Conservation (phyloP, 768 basidiomycete genomes). For the Leccinum pellstonianum region DNA sequence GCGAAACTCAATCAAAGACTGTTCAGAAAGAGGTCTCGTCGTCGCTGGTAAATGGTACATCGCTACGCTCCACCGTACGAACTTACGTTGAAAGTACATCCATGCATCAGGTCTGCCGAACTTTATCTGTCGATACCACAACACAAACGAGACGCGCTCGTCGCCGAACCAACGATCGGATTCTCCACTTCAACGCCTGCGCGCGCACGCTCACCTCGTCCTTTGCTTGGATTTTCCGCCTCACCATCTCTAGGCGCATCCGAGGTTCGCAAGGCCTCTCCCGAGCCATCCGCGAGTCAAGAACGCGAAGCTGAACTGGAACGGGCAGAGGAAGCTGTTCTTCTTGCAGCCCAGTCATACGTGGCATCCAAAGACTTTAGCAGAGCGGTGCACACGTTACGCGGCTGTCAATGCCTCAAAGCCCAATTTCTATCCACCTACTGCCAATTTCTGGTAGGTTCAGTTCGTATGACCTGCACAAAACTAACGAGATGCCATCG, state of each 20-base stretch:
- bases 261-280: slow-evolving; percentile 1
- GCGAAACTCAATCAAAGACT: slow-evolving; percentile 64
- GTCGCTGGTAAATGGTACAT: slow-evolving; percentile 77
- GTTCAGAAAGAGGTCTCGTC: slow-evolving; percentile 66
- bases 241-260: slow-evolving; percentile 29
- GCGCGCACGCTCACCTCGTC: slow-evolving; percentile 42
- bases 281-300: slow-evolving; percentile 26
- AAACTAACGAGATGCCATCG: slow-evolving; percentile 4
- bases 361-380: slow-evolving; percentile 77
- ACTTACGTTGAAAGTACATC: slow-evolving; percentile 15
- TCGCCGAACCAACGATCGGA: slow-evolving; percentile 26
- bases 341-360: slow-evolving; percentile 68
- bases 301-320: slow-evolving; percentile 48
- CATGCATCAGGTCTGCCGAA: slow-evolving; percentile 66
- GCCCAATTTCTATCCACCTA: slow-evolving; percentile 78
- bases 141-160: slow-evolving; percentile 40
- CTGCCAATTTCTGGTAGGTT: slow-evolving; percentile 79
- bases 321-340: slow-evolving; percentile 65
- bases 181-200: slow-evolving; percentile 65
- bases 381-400: slow-evolving; percentile 65
- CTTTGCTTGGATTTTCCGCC: slow-evolving; percentile 36
- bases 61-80: slow-evolving; percentile 9
- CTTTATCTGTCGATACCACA: slow-evolving; percentile 60
- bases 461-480: neutral
- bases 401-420: slow-evolving; percentile 64